Evolutionary conservation across 169 alveolate genomes (phyloP), one percentile per base, ranked within the genome.

Genomic region (Eimeria acervulina): DNA sequence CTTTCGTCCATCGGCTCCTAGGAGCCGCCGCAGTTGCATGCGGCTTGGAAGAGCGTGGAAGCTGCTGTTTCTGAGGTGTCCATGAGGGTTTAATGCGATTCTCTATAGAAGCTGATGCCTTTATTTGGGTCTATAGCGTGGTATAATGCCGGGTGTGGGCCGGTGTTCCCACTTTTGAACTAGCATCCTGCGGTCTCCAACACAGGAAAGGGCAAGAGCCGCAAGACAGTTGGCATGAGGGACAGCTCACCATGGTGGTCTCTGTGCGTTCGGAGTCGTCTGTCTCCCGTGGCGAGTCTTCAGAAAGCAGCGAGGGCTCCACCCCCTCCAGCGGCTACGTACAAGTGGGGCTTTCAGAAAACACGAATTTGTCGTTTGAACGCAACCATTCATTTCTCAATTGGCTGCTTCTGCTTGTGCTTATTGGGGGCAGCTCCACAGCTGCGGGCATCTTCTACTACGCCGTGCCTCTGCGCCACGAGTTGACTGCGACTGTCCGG

Each of bases 301-400:
- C 94, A 3, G 94, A 28, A 5, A 31, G 42, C 44, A 63, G 66
- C 81, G 51, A 42, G 63, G 51, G 61, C 19, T 26, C 94, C 33
- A 87, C 94, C 26, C 94, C 94, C 6, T 47, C 78, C 21, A 87
- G 94, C 81, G 94, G 94, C 66, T 87, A 87, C 21, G 47, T 87
- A 40, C 33, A 87, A 33, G 94, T 87, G 2, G 94, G 94, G 94
- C 63, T 87, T 13, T 59, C 94, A n/a, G 94, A 87, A 23, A 87
- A 31, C 83, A 61, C 94, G 44, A 87, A 63, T 19, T 40, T 87
- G 94, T 15, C 94, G 8, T 87, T 87, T 87, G 94, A 87, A 28
- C 70, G 51, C 5, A 87, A 61, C 63, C 66, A 61, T 36, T 59
- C 83, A 63, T 87, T 87, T 23, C 94, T 87, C 40, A 87, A 87